These are phyloP conservation scores for Aspergillus sp. DNA, from an alignment of 2,329 filamentous ascomycete species.

Conservation along the genomic window DNA sequence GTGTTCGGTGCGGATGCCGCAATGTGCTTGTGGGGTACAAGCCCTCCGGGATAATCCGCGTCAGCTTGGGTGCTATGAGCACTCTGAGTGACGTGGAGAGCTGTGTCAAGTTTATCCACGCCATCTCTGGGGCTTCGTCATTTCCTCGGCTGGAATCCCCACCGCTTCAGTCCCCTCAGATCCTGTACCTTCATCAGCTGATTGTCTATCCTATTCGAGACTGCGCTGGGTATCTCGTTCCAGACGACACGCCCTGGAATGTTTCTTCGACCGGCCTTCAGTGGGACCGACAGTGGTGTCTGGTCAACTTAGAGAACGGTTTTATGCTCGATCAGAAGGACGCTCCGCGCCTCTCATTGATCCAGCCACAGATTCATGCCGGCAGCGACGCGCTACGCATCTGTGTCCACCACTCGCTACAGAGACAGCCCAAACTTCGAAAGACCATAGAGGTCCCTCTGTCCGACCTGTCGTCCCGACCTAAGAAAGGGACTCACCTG, in stretches of 20 bases:
- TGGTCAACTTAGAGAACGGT: conserved; percentile 1
- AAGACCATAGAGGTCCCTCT: background rate
- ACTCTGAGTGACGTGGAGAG: conserved; percentile 7
- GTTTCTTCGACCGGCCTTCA: conserved; percentile 1
- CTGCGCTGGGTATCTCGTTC: conserved; percentile 1
- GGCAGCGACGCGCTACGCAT: background rate
- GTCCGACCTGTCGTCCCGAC: background rate
- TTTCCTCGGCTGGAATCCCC: background rate
- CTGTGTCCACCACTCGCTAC: conserved; percentile 2
- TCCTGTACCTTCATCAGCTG: background rate
- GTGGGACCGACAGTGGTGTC: conserved; percentile 7
- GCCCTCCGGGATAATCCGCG: conserved; percentile 9
- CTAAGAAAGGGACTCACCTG: too few relatives aligned
- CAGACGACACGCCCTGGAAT: background rate
- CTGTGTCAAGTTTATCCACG: conserved; percentile 6
- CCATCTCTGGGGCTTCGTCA: background rate
- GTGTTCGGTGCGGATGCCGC: conserved; percentile 10
- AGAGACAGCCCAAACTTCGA: background rate
- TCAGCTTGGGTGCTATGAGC: conserved; percentile 16
- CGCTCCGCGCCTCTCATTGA: conserved; percentile 1
- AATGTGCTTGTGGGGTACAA: conserved; percentile 9
- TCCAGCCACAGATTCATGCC: conserved; percentile 3
- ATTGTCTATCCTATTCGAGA: conserved; percentile 5
- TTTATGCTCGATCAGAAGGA: background rate
- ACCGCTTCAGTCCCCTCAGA: background rate